Base-by-base conservation (phyloP, 208 protist genomes). In the Herpetomonas samuelpessoai region DNA sequence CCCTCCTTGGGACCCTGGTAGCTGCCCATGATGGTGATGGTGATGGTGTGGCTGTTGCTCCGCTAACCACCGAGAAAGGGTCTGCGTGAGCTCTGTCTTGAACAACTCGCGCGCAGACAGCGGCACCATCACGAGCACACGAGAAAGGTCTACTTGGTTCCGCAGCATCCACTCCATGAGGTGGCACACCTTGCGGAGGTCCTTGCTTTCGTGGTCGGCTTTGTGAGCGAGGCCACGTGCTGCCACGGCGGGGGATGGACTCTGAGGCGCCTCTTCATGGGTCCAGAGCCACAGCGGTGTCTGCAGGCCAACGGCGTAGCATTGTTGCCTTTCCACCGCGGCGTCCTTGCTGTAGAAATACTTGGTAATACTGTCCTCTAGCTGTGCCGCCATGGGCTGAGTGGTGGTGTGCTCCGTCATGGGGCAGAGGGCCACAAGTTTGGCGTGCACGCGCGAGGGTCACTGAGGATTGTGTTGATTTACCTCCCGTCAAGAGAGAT, bases 221-320 rank as follows among this genome's bases (percentile, higher is more conserved):
- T 6, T 26, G 22, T 9, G 22, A 10, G 18, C 30, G n/a, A 38
- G 31, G 31, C 25, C 21, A 19, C 3, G 29, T 22, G 3, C 27
- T 62, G 3, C 72, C 62, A 57, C 25, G 10, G 22, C 6, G 35
- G 6, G 21, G 24, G 10, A 2, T 57, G 39, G 66, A 46, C 25
- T 21, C 58, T 41, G 35, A 41, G 35, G 35, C n/a, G 48, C 55
- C 9, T 63, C 49, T 26, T 74, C 63, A 44, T 92, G 80, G 10
- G 82, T 94, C 86, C 89, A 95, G 38, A 91, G 56, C 82, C 83
- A 95, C 12, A 95, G 67, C 16, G 89, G 89, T 1, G 74, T 63
- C 76, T 90, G 81, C 66, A 95, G 57, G 0, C 89, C 89, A 52
- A 87, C 62, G 14, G 47, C 38, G 31, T 82, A 70, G 9, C 74